phyloP scores from a whole-genome alignment of 106 monocot species.

The Platanthera guangdongensis region DNA sequence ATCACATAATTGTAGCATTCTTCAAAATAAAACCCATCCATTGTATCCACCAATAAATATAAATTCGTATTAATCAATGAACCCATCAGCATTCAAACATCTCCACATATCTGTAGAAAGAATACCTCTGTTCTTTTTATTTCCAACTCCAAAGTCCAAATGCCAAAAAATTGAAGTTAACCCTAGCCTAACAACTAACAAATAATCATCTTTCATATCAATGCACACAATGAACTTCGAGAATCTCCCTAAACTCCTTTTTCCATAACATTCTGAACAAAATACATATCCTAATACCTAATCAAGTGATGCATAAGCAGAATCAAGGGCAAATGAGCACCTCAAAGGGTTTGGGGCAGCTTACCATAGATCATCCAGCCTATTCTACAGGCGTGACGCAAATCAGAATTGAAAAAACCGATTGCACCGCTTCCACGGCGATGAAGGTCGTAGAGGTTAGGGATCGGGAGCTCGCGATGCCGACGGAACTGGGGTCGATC shows the following conservation, averaged over 20 bases:
- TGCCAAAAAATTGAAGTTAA: slow-evolving; percentile 2
- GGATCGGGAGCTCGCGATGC: slow-evolving; percentile 5
- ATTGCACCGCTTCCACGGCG: slow-evolving; percentile 2
- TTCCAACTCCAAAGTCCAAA: background rate
- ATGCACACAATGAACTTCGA: background rate
- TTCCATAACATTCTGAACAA: background rate
- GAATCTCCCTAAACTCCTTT: background rate
- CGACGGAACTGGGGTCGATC: background rate
- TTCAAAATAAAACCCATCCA: too few species aligned
- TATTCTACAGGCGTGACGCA: background rate
- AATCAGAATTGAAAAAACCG: background rate
- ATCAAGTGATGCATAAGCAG: background rate
- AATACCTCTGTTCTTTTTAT: background rate
- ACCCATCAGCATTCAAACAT: too few species aligned
- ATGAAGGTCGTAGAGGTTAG: background rate
- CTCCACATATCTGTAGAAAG: too few species aligned
- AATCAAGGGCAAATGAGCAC: background rate
- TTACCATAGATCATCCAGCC: slow-evolving; percentile 9
- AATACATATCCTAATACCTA: slow-evolving; percentile 7
- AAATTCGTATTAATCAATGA: too few species aligned
- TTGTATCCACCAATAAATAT: too few species aligned
- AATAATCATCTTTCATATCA: background rate
- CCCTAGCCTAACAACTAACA: background rate
- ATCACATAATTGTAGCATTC: too few species aligned
- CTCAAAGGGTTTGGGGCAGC: background rate